Percentiles rank a stretch among this genome's conserved stretches.
Conservation (phyloP, 768 basidiomycete species). For the Lentinula sp. region DNA sequence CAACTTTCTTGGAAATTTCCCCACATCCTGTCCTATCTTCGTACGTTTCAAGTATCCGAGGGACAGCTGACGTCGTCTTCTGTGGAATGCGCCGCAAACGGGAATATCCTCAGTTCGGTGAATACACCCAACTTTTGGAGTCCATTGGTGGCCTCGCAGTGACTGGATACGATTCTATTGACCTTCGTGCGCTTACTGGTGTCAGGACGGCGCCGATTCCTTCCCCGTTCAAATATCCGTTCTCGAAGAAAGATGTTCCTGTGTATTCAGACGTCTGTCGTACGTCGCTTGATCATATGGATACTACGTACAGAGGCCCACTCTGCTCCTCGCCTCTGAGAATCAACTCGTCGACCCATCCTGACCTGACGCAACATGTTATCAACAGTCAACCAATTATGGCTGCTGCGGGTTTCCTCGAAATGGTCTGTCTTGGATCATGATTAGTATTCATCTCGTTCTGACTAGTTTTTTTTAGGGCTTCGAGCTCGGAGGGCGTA, state of each 20-base stretch:
- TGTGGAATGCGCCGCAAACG: conserved; percentile 15
- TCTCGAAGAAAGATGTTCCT: conserved; percentile 14
- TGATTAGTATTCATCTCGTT: background rate
- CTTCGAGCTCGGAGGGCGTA: conserved; percentile 16
- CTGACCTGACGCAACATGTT: conserved; percentile 30
- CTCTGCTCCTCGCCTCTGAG: conserved; percentile 3
- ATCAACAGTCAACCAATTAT: conserved; percentile 32
- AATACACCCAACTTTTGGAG: conserved; percentile 13
- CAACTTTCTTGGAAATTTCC: conserved; percentile 18
- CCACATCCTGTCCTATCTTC: conserved; percentile 22
- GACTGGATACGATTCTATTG: conserved; percentile 15
- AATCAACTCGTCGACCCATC: conserved; percentile 22
- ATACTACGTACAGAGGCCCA: background rate
- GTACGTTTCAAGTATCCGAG: conserved; percentile 15
- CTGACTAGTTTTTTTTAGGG: conserved; percentile 9
- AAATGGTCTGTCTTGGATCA: conserved; percentile 15
- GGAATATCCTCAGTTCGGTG: conserved; percentile 8
- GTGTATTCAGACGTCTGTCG: conserved; percentile 9
- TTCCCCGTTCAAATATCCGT: conserved; percentile 15
- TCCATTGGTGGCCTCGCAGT: conserved; percentile 15
- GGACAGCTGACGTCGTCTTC: conserved; percentile 6
- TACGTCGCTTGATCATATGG: background rate
- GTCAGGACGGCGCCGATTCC: background rate
- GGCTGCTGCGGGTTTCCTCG: conserved; percentile 29
- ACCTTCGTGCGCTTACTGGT: conserved; percentile 18